Conservation (phyloP, 2,329 filamentous ascomycete genomes). For the Venturia aucupariae region DNA sequence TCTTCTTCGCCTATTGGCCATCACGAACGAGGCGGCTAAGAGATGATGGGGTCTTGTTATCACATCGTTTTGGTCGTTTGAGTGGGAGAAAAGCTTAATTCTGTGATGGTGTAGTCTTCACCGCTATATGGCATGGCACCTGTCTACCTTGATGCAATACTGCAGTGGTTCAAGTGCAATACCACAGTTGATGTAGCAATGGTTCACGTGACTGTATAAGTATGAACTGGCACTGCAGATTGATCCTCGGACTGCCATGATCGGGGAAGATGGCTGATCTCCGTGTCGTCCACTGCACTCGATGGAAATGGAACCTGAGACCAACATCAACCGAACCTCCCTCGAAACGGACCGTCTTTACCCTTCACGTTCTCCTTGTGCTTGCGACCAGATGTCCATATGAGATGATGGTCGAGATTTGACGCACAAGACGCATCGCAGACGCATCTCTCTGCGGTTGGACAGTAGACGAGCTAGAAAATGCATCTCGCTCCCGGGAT, state of each 20-base stretch:
- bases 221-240: no score
- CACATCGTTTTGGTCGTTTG: not conserved
- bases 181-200: not conserved
- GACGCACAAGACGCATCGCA: not conserved
- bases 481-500: not conserved
- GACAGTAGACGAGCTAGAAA: constrained; percentile 1
- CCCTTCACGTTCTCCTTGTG: no score
- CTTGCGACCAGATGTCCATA: no score
- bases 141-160: not conserved
- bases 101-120: not conserved
- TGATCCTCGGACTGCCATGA: no score
- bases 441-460: not conserved
- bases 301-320: not conserved
- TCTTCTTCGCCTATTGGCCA: not conserved
- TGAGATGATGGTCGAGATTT: no score
- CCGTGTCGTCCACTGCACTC: not conserved
- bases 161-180: not conserved
- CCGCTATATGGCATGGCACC: not conserved
- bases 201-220: not conserved
- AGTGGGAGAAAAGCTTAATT: not conserved
- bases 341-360: no score
- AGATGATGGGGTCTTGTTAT: not conserved
- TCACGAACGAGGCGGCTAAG: not conserved
- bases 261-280: no score
- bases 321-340: not conserved